These are phyloP conservation scores for Myxozyma vanderwaltii DNA, from an alignment of 805 yeast species.

Conservation along the genomic window DNA sequence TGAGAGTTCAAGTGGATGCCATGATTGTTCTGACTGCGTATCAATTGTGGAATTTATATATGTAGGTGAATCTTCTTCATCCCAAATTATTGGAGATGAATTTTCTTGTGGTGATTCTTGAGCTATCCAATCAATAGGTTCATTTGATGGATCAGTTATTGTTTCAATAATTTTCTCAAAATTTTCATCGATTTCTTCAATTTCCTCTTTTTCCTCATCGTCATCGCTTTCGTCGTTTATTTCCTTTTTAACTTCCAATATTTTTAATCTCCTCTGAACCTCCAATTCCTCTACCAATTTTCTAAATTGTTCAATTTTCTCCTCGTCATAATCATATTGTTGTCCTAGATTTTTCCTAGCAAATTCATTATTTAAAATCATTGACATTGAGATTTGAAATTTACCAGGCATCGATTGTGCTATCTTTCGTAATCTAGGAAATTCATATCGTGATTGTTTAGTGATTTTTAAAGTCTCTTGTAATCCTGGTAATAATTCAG, in stretches of 20 bases:
- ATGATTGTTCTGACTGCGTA: background rate
- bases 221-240: background rate
- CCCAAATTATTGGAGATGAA: too few species aligned
- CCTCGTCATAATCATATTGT: background rate
- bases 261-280: too few species aligned
- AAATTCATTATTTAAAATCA: background rate
- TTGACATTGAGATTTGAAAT: background rate
- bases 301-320: background rate
- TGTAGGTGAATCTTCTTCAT: too few species aligned
- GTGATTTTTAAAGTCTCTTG: background rate
- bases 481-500: slow-evolving; percentile 11
- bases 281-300: background rate
- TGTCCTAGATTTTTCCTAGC: background rate
- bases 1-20: background rate
- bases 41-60: too few species aligned
- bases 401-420: background rate
- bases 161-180: background rate
- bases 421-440: background rate
- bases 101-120: background rate
- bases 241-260: background rate
- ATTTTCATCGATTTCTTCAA: background rate
- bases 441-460: slow-evolving; percentile 1
- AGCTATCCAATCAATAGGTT: background rate
- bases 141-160: background rate
- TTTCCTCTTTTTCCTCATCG: background rate